Evolutionary conservation across 768 basidiomycete genomes (phyloP), one percentile per base, ranked within the genome.

Genomic region (Tremella fuciformis): DNA sequence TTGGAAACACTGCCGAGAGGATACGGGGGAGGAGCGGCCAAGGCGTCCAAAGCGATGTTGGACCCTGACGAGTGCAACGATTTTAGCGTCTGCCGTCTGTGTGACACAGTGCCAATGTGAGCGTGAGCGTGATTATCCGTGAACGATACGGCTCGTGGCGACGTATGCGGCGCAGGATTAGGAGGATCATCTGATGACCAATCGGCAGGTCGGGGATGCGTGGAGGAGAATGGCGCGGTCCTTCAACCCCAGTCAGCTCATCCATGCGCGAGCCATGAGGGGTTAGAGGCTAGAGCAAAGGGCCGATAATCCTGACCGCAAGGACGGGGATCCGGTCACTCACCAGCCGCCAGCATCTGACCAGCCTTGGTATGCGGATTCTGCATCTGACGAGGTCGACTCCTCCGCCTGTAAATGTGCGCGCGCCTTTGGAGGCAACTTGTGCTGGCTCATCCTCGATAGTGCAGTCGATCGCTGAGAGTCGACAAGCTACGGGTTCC

Each of bases 341-440:
- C 50, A 72, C 70, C 70, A 72, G 4, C 29, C 29, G 54, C 68
- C 70, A 3, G 49, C 55, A 50, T 69, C 67, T 50, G 70, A 72
- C 70, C 70, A 71, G 7, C 65, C 70, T 46, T 62, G 64, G 26
- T 64, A 58, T 34, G 63, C 66, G 24, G 64, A 64, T 46, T 66
- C 66, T 1, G 62, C 67, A 34, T 71, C 67, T 22, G 65, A 64
- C 25, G 64, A 57, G 22, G 67, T 67, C n/a, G 53, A 58, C 13
- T 59, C 63, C 18, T 53, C 63, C 9, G 57, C 57, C 11, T 34
- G 29, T 11, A 34, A 34, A 11, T 34, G 29, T 11, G 11, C 29
- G 11, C 29, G 29, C 29, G 29, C 29, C 29, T 34, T 34, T 34
- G 29, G 29, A 34, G 29, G 29, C 29, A 34, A 34, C 29, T 34